phyloP scores from a whole-genome alignment of 208 protist genomes.

The Crithidia fasciculata region DNA sequence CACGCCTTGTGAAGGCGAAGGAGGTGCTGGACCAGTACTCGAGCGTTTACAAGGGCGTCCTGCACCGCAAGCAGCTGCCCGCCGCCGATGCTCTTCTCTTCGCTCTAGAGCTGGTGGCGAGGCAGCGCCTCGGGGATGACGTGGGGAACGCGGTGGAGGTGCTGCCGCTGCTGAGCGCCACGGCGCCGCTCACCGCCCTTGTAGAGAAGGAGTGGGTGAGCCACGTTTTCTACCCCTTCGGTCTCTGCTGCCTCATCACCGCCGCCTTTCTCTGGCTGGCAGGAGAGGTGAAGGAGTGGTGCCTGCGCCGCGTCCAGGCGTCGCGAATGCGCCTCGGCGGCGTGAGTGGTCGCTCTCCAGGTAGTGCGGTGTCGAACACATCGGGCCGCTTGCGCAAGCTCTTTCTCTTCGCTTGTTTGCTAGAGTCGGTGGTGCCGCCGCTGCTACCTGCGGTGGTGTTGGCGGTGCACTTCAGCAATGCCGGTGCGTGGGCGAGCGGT shows the following conservation, averaged over 20 bases:
- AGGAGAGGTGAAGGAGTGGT: conserved; percentile 27
- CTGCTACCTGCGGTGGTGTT: conserved; percentile 16
- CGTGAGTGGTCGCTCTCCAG: background rate
- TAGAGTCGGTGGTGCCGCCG: conserved; percentile 13
- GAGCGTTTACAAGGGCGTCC: conserved; percentile 11
- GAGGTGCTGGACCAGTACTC: conserved; percentile 12
- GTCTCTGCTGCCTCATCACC: conserved; percentile 9
- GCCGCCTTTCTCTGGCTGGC: conserved; percentile 11
- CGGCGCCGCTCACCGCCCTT: conserved; percentile 29
- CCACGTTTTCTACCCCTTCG: conserved; percentile 14
- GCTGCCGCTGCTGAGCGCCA: conserved; percentile 24
- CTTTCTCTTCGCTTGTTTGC: conserved; percentile 13
- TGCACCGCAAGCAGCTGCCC: conserved; percentile 20
- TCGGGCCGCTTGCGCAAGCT: conserved; percentile 1
- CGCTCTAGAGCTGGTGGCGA: conserved; percentile 50
- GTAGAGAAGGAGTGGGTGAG: conserved; percentile 25
- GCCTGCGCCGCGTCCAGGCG: conserved; percentile 15
- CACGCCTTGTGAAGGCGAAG: conserved; percentile 29
- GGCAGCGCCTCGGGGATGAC: conserved; percentile 46
- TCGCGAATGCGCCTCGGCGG: background rate
- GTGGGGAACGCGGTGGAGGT: conserved; percentile 20
- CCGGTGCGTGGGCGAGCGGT: conserved; percentile 3
- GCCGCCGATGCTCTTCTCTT: conserved; percentile 40
- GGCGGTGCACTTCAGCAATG: conserved; percentile 4
- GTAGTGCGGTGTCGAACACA: background rate